Base-by-base conservation (phyloP, 2,329 filamentous ascomycete species). In the Arachnopeziza araneosa region DNA sequence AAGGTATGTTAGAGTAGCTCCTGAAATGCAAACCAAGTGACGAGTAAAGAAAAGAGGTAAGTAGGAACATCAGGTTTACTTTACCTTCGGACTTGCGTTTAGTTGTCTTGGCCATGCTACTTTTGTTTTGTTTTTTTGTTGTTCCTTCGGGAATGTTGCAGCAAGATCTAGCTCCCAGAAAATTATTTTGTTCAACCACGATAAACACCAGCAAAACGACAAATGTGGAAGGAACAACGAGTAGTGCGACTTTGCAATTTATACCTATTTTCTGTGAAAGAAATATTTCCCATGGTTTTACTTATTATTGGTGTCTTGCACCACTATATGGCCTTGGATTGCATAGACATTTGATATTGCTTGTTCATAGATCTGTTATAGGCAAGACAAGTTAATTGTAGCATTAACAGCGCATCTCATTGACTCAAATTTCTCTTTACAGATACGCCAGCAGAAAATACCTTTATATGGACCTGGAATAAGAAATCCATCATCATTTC, bases 11-110 rank as follows among this genome's bases (percentile, higher is more conserved):
- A 67, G 57, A 19, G 6, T 44, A 17, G 14, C 30, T 44, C 12
- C 17, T 44, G 36, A 19, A 14, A 3, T 17, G 5, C 12, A 19
- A 44, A 22, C 21, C 49, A n/a, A 19, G 14, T 36, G 14, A 1
- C 22, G 30, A n/a, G 23, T 12, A 17, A 50, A n/a, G 9, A 52
- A 21, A 32, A 22, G 21, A 55, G 62, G 36, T 17, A 44, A 44
- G 17, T 5, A 44, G 17, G 17, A 44, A 44, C 6, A 17, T 44
- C 6, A 17, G 36, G n/a, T n/a, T n/a, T n/a, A n/a, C n/a, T n/a
- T 12, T 44, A 68, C 68, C 60, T 54, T 70, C 65, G 8, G 62
- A 66, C 24, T 68, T 69, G 52, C 61, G 60, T 53, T 65, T 65
- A 12, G 14, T 54, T 1, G n/a, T 44, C 17, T 50, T 60, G 49